These are phyloP conservation scores for Vigna mungo DNA, from an alignment of 306 rosid species.

Conservation along the genomic window DNA sequence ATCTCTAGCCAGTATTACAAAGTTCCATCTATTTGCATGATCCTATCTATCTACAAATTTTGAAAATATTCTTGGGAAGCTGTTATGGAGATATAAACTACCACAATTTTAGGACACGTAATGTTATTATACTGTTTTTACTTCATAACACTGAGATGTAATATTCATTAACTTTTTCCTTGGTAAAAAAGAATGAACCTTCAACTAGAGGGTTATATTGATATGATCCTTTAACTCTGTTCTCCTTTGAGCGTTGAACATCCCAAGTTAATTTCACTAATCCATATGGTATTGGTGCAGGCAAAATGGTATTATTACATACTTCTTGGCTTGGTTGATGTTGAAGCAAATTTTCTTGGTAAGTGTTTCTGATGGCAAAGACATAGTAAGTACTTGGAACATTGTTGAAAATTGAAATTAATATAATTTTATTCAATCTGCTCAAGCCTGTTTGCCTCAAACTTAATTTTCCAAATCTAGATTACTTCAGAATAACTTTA, in stretches of 20 bases:
- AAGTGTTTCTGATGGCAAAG: constrained; percentile 21
- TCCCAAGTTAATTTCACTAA: background rate
- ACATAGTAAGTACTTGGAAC: background rate
- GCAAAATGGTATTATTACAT: constrained; percentile 83
- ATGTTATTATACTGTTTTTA: background rate
- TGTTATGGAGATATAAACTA: background rate
- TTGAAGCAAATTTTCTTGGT: constrained; percentile 89
- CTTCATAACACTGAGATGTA: background rate
- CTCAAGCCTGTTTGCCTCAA: background rate
- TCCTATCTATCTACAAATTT: background rate
- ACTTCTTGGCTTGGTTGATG: constrained; percentile 79
- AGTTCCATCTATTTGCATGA: background rate
- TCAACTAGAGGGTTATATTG: background rate
- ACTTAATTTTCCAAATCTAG: background rate
- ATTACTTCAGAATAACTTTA: constrained; percentile 5
- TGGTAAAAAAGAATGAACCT: background rate
- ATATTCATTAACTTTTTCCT: background rate
- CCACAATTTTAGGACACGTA: background rate
- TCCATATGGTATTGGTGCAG: constrained; percentile 50
- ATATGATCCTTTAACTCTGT: background rate
- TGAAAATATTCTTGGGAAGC: constrained; percentile 8
- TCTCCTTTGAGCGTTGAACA: constrained; percentile 24
- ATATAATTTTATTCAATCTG: background rate
- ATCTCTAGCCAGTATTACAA: background rate
- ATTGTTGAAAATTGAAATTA: background rate